Percentiles rank a stretch among this genome's conserved stretches.
Conservation (phyloP, 371 early-diverging fungal species). For the Mortierella sp. region DNA sequence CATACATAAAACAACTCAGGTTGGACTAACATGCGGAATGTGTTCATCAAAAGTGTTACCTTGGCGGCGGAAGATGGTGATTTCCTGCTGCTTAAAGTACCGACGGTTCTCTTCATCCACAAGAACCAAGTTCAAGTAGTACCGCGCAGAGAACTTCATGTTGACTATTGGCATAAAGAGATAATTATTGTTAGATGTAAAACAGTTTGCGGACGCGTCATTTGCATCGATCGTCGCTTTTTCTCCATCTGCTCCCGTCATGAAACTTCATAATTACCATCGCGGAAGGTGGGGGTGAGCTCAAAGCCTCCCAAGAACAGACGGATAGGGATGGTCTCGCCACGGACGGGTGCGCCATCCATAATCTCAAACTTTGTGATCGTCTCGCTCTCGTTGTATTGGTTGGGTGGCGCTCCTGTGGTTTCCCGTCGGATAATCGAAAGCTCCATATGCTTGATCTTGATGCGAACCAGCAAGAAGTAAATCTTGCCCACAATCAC, state of each 20-base stretch:
- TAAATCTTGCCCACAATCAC: conserved; percentile 99
- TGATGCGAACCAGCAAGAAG: conserved; percentile 98
- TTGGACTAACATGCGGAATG: neutral
- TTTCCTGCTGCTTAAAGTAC: conserved; percentile 98
- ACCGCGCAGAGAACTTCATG: conserved; percentile 98
- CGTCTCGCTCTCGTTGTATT: conserved; percentile 98
- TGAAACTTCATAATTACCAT: conserved; percentile 32
- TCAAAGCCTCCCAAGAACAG: conserved; percentile 97
- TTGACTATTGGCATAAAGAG: conserved; percentile 71
- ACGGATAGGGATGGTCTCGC: conserved; percentile 98
- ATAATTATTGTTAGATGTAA: neutral
- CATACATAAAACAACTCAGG: neutral
- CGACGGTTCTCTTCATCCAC: conserved; percentile 98
- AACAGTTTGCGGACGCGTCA: too few species aligned
- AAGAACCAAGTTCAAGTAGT: conserved; percentile 96
- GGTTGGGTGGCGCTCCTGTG: conserved; percentile 95
- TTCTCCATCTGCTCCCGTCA: conserved; percentile 86
- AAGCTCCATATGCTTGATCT: conserved; percentile 99
- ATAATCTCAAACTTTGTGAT: conserved; percentile 99
- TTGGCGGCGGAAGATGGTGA: conserved; percentile 81
- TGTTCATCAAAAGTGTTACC: conserved; percentile 18
- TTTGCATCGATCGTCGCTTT: neutral
- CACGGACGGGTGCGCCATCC: conserved; percentile 98
- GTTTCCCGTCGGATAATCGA: conserved; percentile 97
- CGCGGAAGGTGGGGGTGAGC: conserved; percentile 88